Conservation (phyloP, 371 early-diverging fungal species). For the Fennellomyces sp. region DNA sequence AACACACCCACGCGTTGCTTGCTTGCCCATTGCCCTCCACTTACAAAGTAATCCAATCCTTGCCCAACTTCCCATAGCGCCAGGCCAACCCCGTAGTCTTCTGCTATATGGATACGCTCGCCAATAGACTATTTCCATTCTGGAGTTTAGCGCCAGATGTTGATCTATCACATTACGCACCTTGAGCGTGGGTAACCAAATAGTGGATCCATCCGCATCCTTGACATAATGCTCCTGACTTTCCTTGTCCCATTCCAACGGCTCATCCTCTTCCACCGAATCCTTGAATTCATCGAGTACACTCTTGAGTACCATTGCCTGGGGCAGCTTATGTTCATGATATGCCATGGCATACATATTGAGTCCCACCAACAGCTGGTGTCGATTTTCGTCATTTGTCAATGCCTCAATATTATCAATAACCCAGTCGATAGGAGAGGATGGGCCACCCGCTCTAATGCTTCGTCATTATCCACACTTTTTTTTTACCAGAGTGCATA, state of each 20-base stretch:
- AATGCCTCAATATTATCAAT: constrained; percentile 52
- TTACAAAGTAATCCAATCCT: constrained; percentile 67
- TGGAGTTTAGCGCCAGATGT: too few species aligned
- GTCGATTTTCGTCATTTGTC: constrained; percentile 34
- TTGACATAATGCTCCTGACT: constrained; percentile 48
- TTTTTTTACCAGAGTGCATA: background rate
- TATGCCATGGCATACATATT: constrained; percentile 65
- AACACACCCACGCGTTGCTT: constrained; percentile 71
- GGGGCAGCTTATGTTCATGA: constrained; percentile 16
- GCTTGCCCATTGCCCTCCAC: constrained; percentile 66
- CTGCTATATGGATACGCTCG: constrained; percentile 47
- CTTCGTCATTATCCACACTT: background rate
- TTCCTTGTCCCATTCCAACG: constrained; percentile 47
- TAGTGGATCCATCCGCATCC: constrained; percentile 37
- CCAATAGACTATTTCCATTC: constrained; percentile 39
- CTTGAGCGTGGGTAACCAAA: constrained; percentile 63
- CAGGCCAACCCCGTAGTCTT: constrained; percentile 61
- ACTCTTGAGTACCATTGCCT: constrained; percentile 39
- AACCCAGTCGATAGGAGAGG: constrained; percentile 61
- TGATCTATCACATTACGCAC: too few species aligned
- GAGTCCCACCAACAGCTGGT: constrained; percentile 55
- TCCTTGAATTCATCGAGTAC: constrained; percentile 35
- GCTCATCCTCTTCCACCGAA: constrained; percentile 11
- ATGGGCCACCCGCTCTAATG: constrained; percentile 51
- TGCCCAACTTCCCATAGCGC: constrained; percentile 74